These are phyloP conservation scores for Penicillium psychrosexuale DNA, from an alignment of 2,329 filamentous ascomycete species.

Conservation along the genomic window DNA sequence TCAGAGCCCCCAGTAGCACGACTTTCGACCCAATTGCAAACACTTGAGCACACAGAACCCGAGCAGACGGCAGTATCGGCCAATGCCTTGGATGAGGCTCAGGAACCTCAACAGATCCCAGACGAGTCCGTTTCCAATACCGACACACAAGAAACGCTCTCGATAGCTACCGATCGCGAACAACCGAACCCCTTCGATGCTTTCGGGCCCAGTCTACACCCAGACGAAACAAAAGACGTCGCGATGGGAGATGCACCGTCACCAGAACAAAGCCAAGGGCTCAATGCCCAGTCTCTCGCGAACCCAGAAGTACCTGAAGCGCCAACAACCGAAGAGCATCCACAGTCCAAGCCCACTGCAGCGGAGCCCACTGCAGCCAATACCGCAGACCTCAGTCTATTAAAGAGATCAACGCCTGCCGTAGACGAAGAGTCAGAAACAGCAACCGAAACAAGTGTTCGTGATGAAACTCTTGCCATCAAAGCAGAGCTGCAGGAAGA, in stretches of 20 bases:
- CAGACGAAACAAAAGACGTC: constrained; percentile 7
- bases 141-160: background rate
- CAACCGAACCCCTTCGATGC: background rate
- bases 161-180: background rate
- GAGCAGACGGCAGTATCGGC: background rate
- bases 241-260: constrained; percentile 6
- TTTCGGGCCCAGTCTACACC: background rate
- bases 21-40: background rate
- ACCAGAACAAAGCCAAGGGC: background rate
- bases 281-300: background rate
- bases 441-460: background rate
- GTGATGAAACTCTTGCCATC: background rate
- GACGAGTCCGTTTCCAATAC: background rate
- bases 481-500: background rate
- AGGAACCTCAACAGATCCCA: background rate
- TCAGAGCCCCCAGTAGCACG: constrained; percentile 2
- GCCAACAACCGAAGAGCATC: background rate
- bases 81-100: background rate
- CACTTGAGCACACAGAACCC: background rate
- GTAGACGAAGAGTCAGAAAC: background rate
- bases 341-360: background rate
- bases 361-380: background rate
- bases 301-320: background rate
- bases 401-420: background rate
- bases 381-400: background rate